phyloP scores from a whole-genome alignment of 148 eudicot genomes.

The Rhododendron vialii region DNA sequence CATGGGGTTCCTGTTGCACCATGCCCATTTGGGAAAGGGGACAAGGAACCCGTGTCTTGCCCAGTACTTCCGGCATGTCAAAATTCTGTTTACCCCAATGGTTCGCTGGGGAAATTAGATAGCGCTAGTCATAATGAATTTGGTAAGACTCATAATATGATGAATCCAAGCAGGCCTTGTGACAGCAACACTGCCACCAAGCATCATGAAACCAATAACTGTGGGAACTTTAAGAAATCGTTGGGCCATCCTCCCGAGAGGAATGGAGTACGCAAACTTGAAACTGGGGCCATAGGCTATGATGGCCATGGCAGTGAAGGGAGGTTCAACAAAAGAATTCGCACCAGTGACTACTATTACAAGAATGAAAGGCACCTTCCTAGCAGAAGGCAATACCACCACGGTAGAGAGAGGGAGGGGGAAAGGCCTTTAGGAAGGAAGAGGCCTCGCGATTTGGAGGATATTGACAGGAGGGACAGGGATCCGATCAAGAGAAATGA shows the following conservation, averaged over 20 bases:
- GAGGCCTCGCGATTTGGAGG: slow-evolving; percentile 52
- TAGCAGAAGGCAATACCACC: slow-evolving; percentile 20
- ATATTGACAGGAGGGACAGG: slow-evolving; percentile 39
- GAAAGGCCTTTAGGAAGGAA: slow-evolving; percentile 37
- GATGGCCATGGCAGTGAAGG: slow-evolving; percentile 24
- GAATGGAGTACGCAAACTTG: slow-evolving; percentile 3
- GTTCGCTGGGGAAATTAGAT: neutral
- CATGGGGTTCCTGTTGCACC: neutral
- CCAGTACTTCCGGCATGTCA: neutral
- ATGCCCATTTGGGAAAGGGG: neutral
- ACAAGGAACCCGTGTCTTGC: neutral
- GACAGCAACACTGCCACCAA: neutral
- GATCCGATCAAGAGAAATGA: slow-evolving; percentile 47
- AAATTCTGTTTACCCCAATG: slow-evolving; percentile 3
- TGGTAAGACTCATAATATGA: neutral
- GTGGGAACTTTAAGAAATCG: slow-evolving; percentile 9
- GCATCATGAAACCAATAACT: neutral
- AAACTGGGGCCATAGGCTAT: slow-evolving; percentile 9
- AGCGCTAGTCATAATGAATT: neutral
- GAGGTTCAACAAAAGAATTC: slow-evolving; percentile 37
- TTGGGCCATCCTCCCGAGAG: slow-evolving; percentile 9
- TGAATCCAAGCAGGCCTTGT: neutral
- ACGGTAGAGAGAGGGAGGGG: slow-evolving; percentile 11
- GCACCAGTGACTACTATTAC: slow-evolving; percentile 24
- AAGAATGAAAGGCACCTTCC: slow-evolving; percentile 33